Percentiles rank a stretch among this genome's conserved stretches.
These are phyloP conservation scores for Phytophthora pistaciae DNA, from an alignment of 352 stramenopile species.

Conservation along the genomic window DNA sequence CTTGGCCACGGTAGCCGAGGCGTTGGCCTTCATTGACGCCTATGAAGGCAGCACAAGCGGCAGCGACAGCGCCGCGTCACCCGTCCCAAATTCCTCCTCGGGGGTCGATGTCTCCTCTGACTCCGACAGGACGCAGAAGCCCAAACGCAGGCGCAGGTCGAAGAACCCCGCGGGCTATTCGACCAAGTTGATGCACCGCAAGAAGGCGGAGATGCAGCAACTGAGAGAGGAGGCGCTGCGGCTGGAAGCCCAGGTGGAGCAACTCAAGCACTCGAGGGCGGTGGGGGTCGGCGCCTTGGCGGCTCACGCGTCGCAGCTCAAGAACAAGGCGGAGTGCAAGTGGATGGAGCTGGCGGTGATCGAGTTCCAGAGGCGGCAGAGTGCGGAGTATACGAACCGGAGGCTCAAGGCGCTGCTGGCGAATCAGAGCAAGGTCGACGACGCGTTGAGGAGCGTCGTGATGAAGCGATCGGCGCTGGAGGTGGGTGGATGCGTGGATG, in stretches of 20 bases:
- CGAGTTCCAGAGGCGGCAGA: slow-evolving; percentile 32
- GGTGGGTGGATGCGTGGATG: slow-evolving; percentile 8
- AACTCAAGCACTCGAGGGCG: slow-evolving; percentile 13
- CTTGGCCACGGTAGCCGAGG: slow-evolving; percentile 35
- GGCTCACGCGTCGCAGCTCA: slow-evolving; percentile 17
- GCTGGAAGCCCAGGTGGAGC: slow-evolving; percentile 26
- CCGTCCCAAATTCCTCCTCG: not conserved
- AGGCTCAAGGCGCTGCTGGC: slow-evolving; percentile 28
- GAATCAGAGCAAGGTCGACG: slow-evolving; percentile 30
- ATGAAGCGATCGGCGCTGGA: slow-evolving; percentile 27
- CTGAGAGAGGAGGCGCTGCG: slow-evolving; percentile 21
- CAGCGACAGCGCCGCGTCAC: slow-evolving; percentile 16
- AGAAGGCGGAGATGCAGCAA: slow-evolving; percentile 40
- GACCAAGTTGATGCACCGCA: slow-evolving; percentile 36
- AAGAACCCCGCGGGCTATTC: slow-evolving; percentile 37
- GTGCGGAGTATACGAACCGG: slow-evolving; percentile 27
- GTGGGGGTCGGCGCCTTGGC: slow-evolving; percentile 13
- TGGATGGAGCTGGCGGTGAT: slow-evolving; percentile 34
- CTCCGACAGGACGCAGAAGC: not conserved
- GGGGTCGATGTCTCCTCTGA: not conserved
- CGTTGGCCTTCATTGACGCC: slow-evolving; percentile 43
- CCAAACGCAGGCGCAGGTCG: slow-evolving; percentile 24
- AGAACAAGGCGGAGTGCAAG: slow-evolving; percentile 11
- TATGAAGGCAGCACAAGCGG: slow-evolving; percentile 26
- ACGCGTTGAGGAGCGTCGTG: slow-evolving; percentile 18